Conservation (phyloP, 352 stramenopile genomes). For the Pythium brachiatum region DNA sequence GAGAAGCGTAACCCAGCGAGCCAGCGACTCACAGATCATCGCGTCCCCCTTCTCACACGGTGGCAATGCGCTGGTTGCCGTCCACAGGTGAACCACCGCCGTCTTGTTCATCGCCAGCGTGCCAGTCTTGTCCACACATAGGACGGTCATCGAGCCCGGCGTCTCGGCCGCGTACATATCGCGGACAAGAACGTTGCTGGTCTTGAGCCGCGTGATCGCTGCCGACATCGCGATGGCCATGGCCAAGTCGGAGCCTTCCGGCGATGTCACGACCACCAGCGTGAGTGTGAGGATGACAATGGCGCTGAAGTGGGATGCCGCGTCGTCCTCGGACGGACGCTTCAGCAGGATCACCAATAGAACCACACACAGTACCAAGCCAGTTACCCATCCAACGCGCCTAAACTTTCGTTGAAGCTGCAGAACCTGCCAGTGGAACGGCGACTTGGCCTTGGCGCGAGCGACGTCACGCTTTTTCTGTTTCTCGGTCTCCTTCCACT, state of each 20-base stretch:
- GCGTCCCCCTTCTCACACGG: too few relatives aligned
- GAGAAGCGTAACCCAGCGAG: not conserved
- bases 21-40: slow-evolving; percentile 15
- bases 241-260: slow-evolving; percentile 84
- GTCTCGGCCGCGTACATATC: slow-evolving; percentile 95
- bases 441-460: slow-evolving; percentile 10
- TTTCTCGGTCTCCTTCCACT: not conserved
- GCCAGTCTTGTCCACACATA: slow-evolving; percentile 95
- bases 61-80: too few relatives aligned
- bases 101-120: slow-evolving; percentile 95
- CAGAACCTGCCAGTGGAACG: slow-evolving; percentile 74
- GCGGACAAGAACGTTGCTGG: slow-evolving; percentile 94
- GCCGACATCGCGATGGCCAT: slow-evolving; percentile 85
- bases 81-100: slow-evolving; percentile 68
- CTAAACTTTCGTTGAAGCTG: slow-evolving; percentile 35
- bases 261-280: slow-evolving; percentile 71
- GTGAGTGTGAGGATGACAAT: slow-evolving; percentile 76
- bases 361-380: slow-evolving; percentile 44
- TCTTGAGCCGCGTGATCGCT: slow-evolving; percentile 93
- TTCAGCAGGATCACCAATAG: too few relatives aligned
- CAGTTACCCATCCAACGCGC: slow-evolving; percentile 50
- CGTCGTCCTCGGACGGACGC: not conserved
- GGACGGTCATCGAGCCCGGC: slow-evolving; percentile 94
- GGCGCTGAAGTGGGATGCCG: not conserved
- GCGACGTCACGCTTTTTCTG: not conserved